A percentile compares a stretch with the other conserved stretches of the same genome.
phyloP scores from a whole-genome alignment of 164 flowering plant species.

The Umbellularia californica region DNA sequence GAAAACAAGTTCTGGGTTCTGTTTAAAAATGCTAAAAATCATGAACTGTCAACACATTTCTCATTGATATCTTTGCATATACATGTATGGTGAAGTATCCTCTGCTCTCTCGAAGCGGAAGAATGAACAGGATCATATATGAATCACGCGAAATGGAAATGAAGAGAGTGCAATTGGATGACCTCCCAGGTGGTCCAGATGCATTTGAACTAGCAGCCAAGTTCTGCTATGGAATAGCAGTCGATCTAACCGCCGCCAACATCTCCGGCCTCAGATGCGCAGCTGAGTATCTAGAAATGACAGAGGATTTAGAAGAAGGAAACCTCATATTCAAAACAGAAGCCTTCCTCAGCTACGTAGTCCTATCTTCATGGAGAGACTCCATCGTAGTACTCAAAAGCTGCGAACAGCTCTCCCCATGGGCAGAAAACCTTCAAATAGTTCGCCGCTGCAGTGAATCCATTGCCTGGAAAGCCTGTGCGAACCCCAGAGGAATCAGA shows the following conservation, averaged over 20 bases:
- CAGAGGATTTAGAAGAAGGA: slow-evolving; percentile 91
- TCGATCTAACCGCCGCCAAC: slow-evolving; percentile 76
- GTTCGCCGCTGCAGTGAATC: slow-evolving; percentile 84
- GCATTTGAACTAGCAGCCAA: slow-evolving; percentile 80
- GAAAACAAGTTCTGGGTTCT: background rate
- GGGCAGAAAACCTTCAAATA: slow-evolving; percentile 82
- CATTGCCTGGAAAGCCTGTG: slow-evolving; percentile 90
- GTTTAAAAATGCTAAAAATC: background rate
- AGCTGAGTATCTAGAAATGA: slow-evolving; percentile 91
- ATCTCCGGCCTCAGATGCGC: slow-evolving; percentile 84
- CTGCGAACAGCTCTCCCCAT: slow-evolving; percentile 73
- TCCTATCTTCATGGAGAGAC: slow-evolving; percentile 86
- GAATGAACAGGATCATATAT: slow-evolving; percentile 62
- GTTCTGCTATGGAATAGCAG: slow-evolving; percentile 82
- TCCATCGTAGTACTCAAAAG: slow-evolving; percentile 71
- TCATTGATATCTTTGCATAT: background rate
- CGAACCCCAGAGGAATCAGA: slow-evolving; percentile 70
- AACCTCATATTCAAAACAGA: slow-evolving; percentile 90
- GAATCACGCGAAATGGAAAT: slow-evolving; percentile 49
- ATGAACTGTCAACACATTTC: background rate
- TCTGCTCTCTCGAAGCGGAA: slow-evolving; percentile 75
- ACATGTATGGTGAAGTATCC: slow-evolving; percentile 43
- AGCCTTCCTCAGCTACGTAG: slow-evolving; percentile 82
- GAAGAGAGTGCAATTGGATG: slow-evolving; percentile 48
- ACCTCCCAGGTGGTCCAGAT: slow-evolving; percentile 78